Percentiles rank a stretch among this genome's conserved stretches.
These are phyloP conservation scores for Panicum miliaceum DNA, from an alignment of 176 grass and related monocot genomes.

Conservation along the genomic window DNA sequence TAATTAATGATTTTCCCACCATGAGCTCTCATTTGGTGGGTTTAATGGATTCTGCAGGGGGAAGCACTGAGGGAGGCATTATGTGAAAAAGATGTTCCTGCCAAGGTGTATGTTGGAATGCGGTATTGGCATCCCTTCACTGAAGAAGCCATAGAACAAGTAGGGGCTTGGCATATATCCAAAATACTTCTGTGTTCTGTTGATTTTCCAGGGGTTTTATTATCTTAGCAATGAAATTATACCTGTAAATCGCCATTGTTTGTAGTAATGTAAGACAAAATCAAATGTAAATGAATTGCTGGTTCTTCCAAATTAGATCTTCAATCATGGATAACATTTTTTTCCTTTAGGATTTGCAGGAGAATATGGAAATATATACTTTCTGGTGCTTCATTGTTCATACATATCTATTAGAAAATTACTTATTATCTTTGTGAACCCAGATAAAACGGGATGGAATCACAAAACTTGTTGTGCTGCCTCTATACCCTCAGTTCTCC, in stretches of 20 bases:
- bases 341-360: conserved; percentile 17
- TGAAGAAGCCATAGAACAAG: conserved; percentile 99
- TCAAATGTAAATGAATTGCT: not conserved
- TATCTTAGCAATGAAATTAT: conserved; percentile 17
- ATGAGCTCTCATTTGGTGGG: conserved; percentile 15
- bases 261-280: conserved; percentile 11
- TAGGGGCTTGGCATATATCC: conserved; percentile 34
- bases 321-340: not conserved
- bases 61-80: conserved; percentile 87
- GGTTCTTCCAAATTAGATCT: conserved; percentile 21
- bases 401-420: not conserved
- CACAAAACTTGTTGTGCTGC: conserved; percentile 98
- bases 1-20: conserved; percentile 13
- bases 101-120: conserved; percentile 98
- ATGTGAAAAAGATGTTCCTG: conserved; percentile 87
- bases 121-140: conserved; percentile 99
- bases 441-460: conserved; percentile 95
- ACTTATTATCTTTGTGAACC: not conserved
- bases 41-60: conserved; percentile 61
- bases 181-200: conserved; percentile 29
- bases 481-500: conserved; percentile 99
- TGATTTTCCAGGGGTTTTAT: conserved; percentile 16
- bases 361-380: conserved; percentile 2
- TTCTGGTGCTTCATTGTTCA: not conserved
- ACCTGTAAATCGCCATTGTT: not conserved